Evolutionary conservation across 2,329 filamentous ascomycete genomes (phyloP), one percentile per base, ranked within the genome.

Genomic region (Hortaea werneckii): DNA sequence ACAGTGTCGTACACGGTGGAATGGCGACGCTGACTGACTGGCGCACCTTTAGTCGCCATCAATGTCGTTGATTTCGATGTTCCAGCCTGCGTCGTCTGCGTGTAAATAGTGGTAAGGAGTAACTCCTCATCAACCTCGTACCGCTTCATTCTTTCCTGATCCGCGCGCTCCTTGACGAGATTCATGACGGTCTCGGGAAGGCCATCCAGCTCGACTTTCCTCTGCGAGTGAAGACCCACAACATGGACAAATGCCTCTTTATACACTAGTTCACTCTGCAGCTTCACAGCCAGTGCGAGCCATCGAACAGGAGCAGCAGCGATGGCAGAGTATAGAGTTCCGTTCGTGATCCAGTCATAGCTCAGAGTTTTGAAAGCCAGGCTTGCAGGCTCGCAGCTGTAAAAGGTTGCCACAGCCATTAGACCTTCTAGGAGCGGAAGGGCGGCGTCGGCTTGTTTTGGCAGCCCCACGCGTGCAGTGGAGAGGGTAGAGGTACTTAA

Each of bases 161-260:
- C 8, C 1, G 49, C 48, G 41, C 58, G 60, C 0, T 37, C 29
- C 0, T 35, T 45, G 11, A 65, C 52, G 4, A 58, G 41, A 2
- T 42, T 28, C 1, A 29, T 44, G 4, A 59, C 46, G 0, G 44
- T 42, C 6, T 41, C 37, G 2, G 54, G 47, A 5, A 46, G 0
- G 0, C 53, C 47, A 43, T 65, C 63, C n/a, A n/a, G n/a, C n/a
- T n/a, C n/a, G 1, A 58, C 54, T 6, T 46, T 1, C 43, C 20
- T 6, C 52, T 58, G 41, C 2, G 64, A 61, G 20, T 58, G 54
- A 0, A 52, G 48, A 43, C 65, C 63, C 1, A 58, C 54, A 5
- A 67, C 45, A 48, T 69, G 64, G 12, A 65, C 58, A 1, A 66
- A 53, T 10, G 61, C 56, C 41, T 68, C 66, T 5, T 59, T 59